Base-by-base conservation (phyloP, 805 yeast species). In the Kodamaea hsintzibuensis region DNA sequence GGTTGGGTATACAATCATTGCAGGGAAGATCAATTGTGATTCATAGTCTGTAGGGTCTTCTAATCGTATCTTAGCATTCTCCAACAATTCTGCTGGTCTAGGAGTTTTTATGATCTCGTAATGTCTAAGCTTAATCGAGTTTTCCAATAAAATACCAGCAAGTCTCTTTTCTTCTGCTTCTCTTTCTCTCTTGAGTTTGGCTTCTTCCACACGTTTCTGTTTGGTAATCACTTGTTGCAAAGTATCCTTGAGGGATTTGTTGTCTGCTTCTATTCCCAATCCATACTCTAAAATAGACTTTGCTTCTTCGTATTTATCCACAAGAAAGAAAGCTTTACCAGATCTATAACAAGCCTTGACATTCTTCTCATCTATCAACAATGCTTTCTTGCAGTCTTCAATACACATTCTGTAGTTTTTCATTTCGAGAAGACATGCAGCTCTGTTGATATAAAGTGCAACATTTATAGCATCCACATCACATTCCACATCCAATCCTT, bases 381-480 rank as follows among this genome's bases (percentile, higher is more conserved):
- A 71, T 5, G 90, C 91, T 49, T 78, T 79, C 59, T 85, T 85
- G 67, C 97, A 89, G 68, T 93, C 98, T 58, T 87, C 88, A 58
- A 95, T 86, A 65, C 96, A 89, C 52, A 83, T 76, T 71, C 98
- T 82, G 69, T 85, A 93, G 70, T 95, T 95, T 62, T 85, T 81
- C 60, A 95, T 73, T 64, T 89, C 96, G 58, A 95, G 74, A 62
- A 93, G 90, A 70, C 97, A 89, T 1, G 97, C 97, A 1, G 98
- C 96, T 55, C 97, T 80, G 68, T 95, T 95, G 52, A 86, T 73
- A 58, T 79, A 85, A 47, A 95, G 76, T 0, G 93, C 84, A 2
- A 83, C 80, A 38, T 82, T 82, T 22, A 91, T 72, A 4, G 71
- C 75, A 12, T 70, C 68, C 13, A 79, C 86, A 4, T 78, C 83